Percentiles rank a stretch among this genome's conserved stretches.
phyloP scores from a whole-genome alignment of 805 yeast genomes.

The Teunomyces cretensis region DNA sequence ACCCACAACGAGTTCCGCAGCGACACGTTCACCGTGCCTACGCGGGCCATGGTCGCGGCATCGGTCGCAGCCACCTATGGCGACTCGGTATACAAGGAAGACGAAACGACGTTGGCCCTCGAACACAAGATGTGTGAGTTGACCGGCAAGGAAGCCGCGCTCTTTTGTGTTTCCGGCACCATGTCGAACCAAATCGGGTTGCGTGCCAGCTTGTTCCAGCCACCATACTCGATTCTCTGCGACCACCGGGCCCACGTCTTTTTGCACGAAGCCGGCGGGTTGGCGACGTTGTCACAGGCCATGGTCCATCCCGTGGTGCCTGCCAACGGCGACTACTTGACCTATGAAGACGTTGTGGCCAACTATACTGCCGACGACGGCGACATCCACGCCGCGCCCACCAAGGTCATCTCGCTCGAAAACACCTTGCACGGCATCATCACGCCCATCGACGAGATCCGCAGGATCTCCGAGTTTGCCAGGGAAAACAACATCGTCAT shows the following conservation, averaged over 20 bases:
- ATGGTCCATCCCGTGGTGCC: constrained; percentile 87
- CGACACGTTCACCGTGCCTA: constrained; percentile 91
- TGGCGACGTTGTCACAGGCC: constrained; percentile 86
- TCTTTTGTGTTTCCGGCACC: constrained; percentile 88
- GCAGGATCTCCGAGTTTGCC: constrained; percentile 70
- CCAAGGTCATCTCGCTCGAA: constrained; percentile 79
- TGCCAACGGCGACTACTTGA: constrained; percentile 69
- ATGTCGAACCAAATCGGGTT: constrained; percentile 85
- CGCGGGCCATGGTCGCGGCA: constrained; percentile 52
- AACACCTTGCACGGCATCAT: constrained; percentile 85
- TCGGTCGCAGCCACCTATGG: constrained; percentile 57
- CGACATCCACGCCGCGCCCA: constrained; percentile 87
- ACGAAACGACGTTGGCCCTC: constrained; percentile 61
- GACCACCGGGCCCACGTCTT: constrained; percentile 85
- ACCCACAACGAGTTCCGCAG: constrained; percentile 47
- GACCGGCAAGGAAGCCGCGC: constrained; percentile 78
- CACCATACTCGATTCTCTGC: constrained; percentile 83
- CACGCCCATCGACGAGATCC: constrained; percentile 76
- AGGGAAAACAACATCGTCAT: constrained; percentile 54
- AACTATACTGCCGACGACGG: constrained; percentile 68
- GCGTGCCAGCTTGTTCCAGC: constrained; percentile 72
- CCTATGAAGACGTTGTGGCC: constrained; percentile 74
- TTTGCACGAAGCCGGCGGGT: constrained; percentile 85
- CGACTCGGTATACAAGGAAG: constrained; percentile 89
- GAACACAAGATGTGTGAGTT: constrained; percentile 64